phyloP scores from a whole-genome alignment of 2,329 filamentous ascomycete genomes.

The Fonsecaea pedrosoi region DNA sequence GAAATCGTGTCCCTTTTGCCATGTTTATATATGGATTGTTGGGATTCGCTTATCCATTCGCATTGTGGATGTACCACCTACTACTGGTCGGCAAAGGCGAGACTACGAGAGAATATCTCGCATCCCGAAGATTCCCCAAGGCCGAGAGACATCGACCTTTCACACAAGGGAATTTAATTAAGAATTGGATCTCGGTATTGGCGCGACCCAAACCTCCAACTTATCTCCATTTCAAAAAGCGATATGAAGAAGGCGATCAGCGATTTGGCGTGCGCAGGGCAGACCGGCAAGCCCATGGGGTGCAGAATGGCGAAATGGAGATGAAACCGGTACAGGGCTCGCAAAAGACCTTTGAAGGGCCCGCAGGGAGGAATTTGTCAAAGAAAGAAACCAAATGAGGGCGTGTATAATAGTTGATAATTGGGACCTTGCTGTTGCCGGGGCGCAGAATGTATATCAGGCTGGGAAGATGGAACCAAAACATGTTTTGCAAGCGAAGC shows the following conservation, averaged over 20 bases:
- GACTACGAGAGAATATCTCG: constrained; percentile 94
- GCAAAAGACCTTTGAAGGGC: constrained; percentile 39
- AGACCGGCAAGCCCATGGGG: constrained; percentile 58
- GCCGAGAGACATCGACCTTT: constrained; percentile 91
- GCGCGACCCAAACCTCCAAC: constrained; percentile 83
- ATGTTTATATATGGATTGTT: constrained; percentile 85
- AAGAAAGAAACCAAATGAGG: constrained; percentile 33
- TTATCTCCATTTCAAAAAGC: constrained; percentile 84
- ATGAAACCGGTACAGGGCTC: constrained; percentile 68
- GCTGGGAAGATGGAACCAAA: neutral
- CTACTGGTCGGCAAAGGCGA: constrained; percentile 91
- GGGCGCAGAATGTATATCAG: constrained; percentile 15
- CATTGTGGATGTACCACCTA: constrained; percentile 85
- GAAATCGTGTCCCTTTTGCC: constrained; percentile 81
- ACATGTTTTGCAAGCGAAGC: neutral
- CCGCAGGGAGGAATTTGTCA: constrained; percentile 32
- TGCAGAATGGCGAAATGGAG: constrained; percentile 68
- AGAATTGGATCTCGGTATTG: constrained; percentile 82
- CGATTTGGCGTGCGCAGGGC: constrained; percentile 70
- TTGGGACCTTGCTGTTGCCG: neutral
- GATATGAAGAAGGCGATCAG: constrained; percentile 81
- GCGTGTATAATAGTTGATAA: constrained; percentile 22
- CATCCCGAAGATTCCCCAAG: constrained; percentile 92
- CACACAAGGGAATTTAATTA: constrained; percentile 74
- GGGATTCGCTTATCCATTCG: constrained; percentile 77